Conservation (phyloP, 208 protist genomes). For the Leishmania braziliensis region DNA sequence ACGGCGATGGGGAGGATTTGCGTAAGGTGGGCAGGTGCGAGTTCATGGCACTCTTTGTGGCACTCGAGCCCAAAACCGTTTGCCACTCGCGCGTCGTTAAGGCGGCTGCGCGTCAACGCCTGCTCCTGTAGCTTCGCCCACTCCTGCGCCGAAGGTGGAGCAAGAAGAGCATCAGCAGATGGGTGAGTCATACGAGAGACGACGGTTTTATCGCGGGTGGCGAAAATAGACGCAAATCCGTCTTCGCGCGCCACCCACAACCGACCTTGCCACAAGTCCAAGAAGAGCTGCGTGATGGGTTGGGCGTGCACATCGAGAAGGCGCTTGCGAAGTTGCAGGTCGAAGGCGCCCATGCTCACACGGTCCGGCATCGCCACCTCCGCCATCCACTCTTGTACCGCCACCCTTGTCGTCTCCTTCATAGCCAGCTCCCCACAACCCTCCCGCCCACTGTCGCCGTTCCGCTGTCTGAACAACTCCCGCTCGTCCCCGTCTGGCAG, state of each 20-base stretch:
- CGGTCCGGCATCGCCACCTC: conserved; percentile 35
- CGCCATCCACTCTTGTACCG: conserved; percentile 12
- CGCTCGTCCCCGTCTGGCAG: conserved; percentile 43
- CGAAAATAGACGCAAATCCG: conserved; percentile 74
- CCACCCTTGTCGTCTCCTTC: neutral
- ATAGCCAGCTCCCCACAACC: neutral
- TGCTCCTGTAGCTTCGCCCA: conserved; percentile 52
- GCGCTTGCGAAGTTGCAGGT: conserved; percentile 46
- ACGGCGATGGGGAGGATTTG: conserved; percentile 48
- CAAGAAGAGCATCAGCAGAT: conserved; percentile 52
- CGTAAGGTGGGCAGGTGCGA: conserved; percentile 57
- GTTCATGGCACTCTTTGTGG: conserved; percentile 61
- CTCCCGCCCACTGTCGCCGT: neutral
- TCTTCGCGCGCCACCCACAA: conserved; percentile 82
- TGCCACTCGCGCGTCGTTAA: conserved; percentile 9
- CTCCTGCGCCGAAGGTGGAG: conserved; percentile 44
- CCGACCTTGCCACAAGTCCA: conserved; percentile 51
- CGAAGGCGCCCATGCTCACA: conserved; percentile 42
- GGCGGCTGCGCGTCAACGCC: conserved; percentile 9
- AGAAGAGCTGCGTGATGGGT: conserved; percentile 65
- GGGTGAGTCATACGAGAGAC: conserved; percentile 76
- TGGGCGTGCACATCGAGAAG: conserved; percentile 80
- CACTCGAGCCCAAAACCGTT: conserved; percentile 44
- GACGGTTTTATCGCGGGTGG: conserved; percentile 61
- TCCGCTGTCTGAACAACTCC: conserved; percentile 43